Evolutionary conservation across 345 rosid species (phyloP).

Genomic region (Diplotaxis tenuifolia): DNA sequence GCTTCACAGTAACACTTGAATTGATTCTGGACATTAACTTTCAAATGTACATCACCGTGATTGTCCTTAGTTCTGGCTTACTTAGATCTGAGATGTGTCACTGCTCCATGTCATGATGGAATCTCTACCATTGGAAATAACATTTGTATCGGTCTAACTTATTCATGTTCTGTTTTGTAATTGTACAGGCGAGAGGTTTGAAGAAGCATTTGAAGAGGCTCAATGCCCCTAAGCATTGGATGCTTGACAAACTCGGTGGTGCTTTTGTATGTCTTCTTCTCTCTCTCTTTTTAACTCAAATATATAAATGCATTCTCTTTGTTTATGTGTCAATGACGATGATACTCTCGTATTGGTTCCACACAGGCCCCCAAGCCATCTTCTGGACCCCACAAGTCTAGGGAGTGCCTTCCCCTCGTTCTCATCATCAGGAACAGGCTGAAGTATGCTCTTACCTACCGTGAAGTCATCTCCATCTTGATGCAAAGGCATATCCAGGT

Average conservation of each 20-base stretch:
- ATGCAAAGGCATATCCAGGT: too few species aligned
- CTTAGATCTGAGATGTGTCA: constrained; percentile 15
- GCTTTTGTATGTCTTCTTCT: constrained; percentile 25
- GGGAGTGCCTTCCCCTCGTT: too few species aligned
- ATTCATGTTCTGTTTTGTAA: neutral
- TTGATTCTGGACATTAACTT: neutral
- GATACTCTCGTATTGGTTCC: neutral
- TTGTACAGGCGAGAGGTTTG: constrained; percentile 72
- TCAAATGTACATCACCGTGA: neutral
- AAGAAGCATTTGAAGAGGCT: constrained; percentile 90
- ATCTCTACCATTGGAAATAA: neutral
- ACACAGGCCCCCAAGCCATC: too few species aligned
- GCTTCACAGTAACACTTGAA: neutral
- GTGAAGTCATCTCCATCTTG: too few species aligned
- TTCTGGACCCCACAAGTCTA: too few species aligned
- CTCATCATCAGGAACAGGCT: too few species aligned
- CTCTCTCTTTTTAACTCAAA: neutral
- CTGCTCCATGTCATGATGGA: neutral
- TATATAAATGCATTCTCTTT: neutral
- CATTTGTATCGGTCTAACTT: neutral
- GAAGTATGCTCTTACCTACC: too few species aligned
- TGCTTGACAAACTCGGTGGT: constrained; percentile 51
- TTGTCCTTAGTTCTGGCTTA: constrained; percentile 11
- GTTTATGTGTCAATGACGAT: neutral
- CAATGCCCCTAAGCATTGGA: constrained; percentile 86